phyloP scores from a whole-genome alignment of 305 asterid species.

The Fraxinus nigra region DNA sequence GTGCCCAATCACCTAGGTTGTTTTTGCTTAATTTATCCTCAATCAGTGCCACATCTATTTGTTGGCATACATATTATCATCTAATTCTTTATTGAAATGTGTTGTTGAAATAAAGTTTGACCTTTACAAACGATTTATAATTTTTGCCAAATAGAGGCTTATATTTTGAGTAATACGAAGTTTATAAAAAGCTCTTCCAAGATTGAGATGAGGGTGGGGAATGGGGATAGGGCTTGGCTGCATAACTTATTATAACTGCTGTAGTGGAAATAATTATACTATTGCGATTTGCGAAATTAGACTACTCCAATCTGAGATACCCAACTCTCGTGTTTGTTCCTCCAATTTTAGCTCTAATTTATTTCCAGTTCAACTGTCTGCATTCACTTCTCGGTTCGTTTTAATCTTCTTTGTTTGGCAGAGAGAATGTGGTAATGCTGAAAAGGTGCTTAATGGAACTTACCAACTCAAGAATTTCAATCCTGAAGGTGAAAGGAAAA shows the following conservation, averaged over 20 bases:
- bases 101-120: too few species aligned
- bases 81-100: not conserved
- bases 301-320: not conserved
- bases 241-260: too few species aligned
- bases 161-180: not conserved
- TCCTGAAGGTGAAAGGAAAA: constrained; percentile 59
- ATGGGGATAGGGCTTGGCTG: too few species aligned
- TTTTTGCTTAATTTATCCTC: not conserved
- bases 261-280: too few species aligned
- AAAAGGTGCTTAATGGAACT: constrained; percentile 36
- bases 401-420: constrained; percentile 20
- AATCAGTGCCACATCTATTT: not conserved
- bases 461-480: constrained; percentile 59
- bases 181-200: not conserved
- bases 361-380: not conserved
- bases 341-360: not conserved
- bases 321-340: not conserved
- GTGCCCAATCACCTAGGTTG: not conserved
- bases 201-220: not conserved
- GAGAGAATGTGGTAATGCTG: constrained; percentile 45
- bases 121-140: not conserved
- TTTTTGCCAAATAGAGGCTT: not conserved
- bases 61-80: not conserved
- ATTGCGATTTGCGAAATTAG: too few species aligned
- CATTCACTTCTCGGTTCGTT: constrained; percentile 6